phyloP scores from a whole-genome alignment of 768 basidiomycete species.

The Tephrocybe sp. region DNA sequence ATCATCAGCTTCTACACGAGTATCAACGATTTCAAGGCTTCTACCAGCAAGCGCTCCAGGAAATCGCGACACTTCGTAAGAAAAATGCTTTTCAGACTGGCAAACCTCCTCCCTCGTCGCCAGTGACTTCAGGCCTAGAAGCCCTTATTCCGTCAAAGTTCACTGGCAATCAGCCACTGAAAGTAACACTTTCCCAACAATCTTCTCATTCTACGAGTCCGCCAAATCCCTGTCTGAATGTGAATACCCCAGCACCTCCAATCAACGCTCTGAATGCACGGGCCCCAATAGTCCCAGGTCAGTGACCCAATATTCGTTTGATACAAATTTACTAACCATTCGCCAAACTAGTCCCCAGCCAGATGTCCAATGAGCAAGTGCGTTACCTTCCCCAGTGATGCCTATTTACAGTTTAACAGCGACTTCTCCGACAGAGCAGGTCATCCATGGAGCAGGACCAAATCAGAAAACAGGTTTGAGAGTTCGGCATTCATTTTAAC shows the following conservation, averaged over 20 bases:
- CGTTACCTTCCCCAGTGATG: too few relatives aligned
- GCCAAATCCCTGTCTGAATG: too few relatives aligned
- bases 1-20: conserved; percentile 20
- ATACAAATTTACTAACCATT: background rate
- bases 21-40: conserved; percentile 13
- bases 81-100: conserved; percentile 4
- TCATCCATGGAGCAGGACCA: background rate
- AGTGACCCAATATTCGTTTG: background rate
- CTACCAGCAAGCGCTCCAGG: conserved; percentile 18
- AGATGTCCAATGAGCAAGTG: background rate
- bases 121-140: background rate
- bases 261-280: background rate
- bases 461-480: background rate
- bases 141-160: background rate
- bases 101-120: conserved; percentile 5
- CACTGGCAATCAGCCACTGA: background rate
- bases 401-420: background rate
- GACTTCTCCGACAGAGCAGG: background rate
- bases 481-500: background rate
- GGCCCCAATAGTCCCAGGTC: background rate
- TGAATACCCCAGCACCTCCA: background rate
- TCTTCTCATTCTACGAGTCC: background rate
- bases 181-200: background rate
- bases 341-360: background rate
- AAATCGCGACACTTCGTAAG: conserved; percentile 20